Conservation (phyloP, 1,284 basidiomycete genomes). For the Trametes hirsuta region DNA sequence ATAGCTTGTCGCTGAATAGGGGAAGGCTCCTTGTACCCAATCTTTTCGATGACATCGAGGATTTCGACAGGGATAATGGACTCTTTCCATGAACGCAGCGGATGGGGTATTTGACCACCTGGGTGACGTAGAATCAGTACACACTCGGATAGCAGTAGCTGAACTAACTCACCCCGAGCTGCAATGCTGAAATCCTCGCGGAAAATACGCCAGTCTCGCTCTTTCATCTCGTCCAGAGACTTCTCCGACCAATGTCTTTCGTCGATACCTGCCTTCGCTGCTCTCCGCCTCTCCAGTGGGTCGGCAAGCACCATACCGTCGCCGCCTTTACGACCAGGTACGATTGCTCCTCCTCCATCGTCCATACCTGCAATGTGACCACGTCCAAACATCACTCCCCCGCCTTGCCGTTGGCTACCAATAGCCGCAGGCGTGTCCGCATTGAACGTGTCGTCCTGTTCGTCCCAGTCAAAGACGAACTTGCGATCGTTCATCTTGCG, state of each 20-base stretch:
- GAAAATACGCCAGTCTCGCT: constrained; percentile 99
- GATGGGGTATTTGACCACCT: constrained; percentile 93
- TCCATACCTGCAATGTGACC: constrained; percentile 87
- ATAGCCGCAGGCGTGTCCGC: constrained; percentile 66
- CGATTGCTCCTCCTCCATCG: constrained; percentile 58
- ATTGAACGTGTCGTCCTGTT: constrained; percentile 87
- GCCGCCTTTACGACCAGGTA: constrained; percentile 32
- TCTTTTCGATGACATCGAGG: constrained; percentile 82
- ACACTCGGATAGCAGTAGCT: not conserved
- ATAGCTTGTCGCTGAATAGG: constrained; percentile 98
- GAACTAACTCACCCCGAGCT: constrained; percentile 65
- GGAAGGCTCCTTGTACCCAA: constrained; percentile 97
- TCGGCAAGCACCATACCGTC: constrained; percentile 70
- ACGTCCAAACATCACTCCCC: constrained; percentile 85
- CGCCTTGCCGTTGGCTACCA: constrained; percentile 72
- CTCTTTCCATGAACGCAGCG: constrained; percentile 91
- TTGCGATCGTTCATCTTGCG: constrained; percentile 94
- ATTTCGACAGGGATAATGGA: constrained; percentile 82
- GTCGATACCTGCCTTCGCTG: constrained; percentile 82
- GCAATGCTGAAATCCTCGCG: constrained; percentile 98
- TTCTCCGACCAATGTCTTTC: constrained; percentile 99
- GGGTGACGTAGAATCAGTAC: not conserved
- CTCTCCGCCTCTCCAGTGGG: constrained; percentile 78
- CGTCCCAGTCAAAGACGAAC: constrained; percentile 99
- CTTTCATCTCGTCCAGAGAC: constrained; percentile 90